A percentile compares a stretch with the other conserved stretches of the same genome.
Conservation (phyloP, 768 basidiomycete genomes). For the Mrakia frigida region DNA sequence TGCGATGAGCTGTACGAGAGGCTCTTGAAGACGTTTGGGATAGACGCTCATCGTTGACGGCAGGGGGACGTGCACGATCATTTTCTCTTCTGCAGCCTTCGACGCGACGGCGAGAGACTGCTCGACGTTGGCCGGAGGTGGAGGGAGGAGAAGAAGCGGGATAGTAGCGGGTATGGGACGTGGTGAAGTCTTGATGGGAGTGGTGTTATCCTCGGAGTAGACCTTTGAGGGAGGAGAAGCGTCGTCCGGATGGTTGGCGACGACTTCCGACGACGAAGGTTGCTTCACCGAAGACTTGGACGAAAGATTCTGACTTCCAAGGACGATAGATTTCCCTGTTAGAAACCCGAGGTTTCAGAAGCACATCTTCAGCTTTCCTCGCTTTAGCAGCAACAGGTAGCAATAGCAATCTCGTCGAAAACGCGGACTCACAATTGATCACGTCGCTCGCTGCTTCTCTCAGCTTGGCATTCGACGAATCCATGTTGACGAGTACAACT, state of each 20-base stretch:
- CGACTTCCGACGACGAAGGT: background rate
- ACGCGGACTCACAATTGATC: background rate
- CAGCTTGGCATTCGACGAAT: background rate
- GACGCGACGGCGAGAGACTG: background rate
- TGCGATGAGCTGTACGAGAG: too few relatives aligned
- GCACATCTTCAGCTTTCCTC: background rate
- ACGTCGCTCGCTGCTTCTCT: background rate
- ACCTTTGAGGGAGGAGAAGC: background rate
- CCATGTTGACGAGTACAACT: background rate
- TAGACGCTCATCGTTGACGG: too few relatives aligned
- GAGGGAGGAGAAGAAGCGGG: background rate
- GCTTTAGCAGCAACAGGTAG: background rate
- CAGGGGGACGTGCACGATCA: too few relatives aligned
- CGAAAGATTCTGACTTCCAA: too few relatives aligned
- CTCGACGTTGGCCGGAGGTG: background rate
- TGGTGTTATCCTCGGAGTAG: background rate
- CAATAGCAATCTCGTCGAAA: too few relatives aligned
- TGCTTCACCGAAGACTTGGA: background rate
- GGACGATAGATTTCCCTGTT: too few relatives aligned
- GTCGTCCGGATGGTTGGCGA: background rate
- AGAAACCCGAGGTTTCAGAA: background rate
- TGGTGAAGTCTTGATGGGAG: background rate
- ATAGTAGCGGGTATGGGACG: background rate
- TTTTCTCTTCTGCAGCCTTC: too few relatives aligned
- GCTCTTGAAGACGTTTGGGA: background rate